Evolutionary conservation across 805 yeast species (phyloP), one percentile per base, ranked within the genome.

Genomic region (Wickerhamomyces rabaulensis): DNA sequence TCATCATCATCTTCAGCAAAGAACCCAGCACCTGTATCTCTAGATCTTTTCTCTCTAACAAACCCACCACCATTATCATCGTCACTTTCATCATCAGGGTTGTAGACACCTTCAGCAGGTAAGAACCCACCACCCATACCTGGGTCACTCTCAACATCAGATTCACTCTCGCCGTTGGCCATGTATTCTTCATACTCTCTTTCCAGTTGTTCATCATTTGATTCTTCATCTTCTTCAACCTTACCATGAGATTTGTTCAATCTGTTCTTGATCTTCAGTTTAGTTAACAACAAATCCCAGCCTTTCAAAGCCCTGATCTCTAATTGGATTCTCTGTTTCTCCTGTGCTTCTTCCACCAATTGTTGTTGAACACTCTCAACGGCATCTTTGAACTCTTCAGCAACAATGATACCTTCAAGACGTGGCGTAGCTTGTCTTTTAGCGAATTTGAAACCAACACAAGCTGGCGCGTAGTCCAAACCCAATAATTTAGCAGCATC

Each of bases 381-480:
- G 0, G 90, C 91, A 35, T 82, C 88, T 48, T 69, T 67, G 50
- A 66, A 79, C 56, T 82, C 83, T 21, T 59, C 58, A 5, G 86
- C 83, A 6, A 90, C 83, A 2, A 94, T 84, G 22, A 89, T 76
- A 3, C 98, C 98, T 5, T 82, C 80, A 38, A 80, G 75, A 44
- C 71, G 69, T 0, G 95, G 92, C 10, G 79, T 81, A 0, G 85
- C 81, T 31, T 58, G 57, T 25, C 71, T 63, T 39, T 66, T 64
- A 25, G 72, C 75, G 65, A 87, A 94, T 46, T 88, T 94, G 66
- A 94, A 92, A 0, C 91, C 88, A 2, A 84, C 82, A 2, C 90
- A 91, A 0, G 97, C 98, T 41, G 80, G 82, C 0, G 96, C 97
- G 67, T 74, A 89, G 53, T 88, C 96, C 7, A 92, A 73, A 0